Evolutionary conservation across 805 yeast species (phyloP), one percentile per base, ranked within the genome.

Genomic region (Starmera pachycereana): DNA sequence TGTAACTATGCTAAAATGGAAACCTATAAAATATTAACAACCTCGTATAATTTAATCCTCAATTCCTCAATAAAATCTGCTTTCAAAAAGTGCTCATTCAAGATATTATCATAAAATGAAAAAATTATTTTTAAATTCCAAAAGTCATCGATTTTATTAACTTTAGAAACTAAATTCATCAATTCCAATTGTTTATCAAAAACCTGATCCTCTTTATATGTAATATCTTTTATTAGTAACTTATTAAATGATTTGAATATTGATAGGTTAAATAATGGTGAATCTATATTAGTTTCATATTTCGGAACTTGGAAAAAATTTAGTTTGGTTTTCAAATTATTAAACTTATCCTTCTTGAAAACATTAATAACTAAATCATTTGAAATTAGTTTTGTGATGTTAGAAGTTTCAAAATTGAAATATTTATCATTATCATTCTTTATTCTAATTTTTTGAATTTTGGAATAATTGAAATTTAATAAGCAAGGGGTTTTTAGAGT

Each of bases 61-160:
- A 79, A 53, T 36, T 55, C 56, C 45, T 78, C 84, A 28, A 79
- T 63, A 46, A 73, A 77, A 37, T 69, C 74, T 11, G 66, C 47
- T 12, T 67, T 63, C 35, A 79, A 50, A 47, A 69, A 76, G 42
- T 63, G 63, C 29, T 58, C 61, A 12, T 49, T 49, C 32, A 65
- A 42, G 19, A 60, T 46, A 37, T 61, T 57, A 40, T 81, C 85
- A 33, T 74, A 68, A 58, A 66, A 82, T 12, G 78, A 72, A 59
- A 82, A 78, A 8, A 82, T 56, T 37, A 82, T 54, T 43, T 72
- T 71, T 42, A 81, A 57, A 48, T 77, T 79, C 79, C 84, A 75
- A 39, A 81, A 57, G 40, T 80, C 84, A 37, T 78, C 80, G 4
- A 65, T 46, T 1, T 57, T 52, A 11, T 44, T 39, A 0, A 81